These are phyloP conservation scores for Chamaecyparis obtusa DNA, from an alignment of 75 land plant genomes.

Conservation along the genomic window DNA sequence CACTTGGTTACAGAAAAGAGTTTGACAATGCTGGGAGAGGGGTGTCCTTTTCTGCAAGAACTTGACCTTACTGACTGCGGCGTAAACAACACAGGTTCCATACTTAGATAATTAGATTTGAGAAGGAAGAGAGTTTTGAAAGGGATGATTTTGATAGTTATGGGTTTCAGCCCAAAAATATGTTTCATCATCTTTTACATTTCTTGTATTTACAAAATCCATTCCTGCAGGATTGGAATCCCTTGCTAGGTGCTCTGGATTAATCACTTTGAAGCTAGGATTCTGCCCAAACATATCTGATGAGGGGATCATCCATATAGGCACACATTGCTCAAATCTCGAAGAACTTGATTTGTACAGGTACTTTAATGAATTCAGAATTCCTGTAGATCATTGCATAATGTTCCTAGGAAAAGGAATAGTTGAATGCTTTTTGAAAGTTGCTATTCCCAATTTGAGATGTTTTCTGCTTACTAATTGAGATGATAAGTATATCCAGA, in stretches of 20 bases:
- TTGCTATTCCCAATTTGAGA: background rate
- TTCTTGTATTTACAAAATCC: slow-evolving; percentile 13
- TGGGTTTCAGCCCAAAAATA: background rate
- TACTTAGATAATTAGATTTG: background rate
- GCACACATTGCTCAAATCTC: slow-evolving; percentile 51
- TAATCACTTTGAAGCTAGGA: slow-evolving; percentile 69
- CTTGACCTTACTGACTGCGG: slow-evolving; percentile 87
- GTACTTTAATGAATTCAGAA: slow-evolving; percentile 20
- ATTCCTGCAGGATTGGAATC: slow-evolving; percentile 66
- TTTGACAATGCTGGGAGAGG: slow-evolving; percentile 56
- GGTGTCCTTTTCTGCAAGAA: slow-evolving; percentile 70
- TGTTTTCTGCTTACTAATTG: background rate
- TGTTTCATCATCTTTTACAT: background rate
- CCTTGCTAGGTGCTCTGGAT: slow-evolving; percentile 59
- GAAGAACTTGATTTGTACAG: slow-evolving; percentile 90
- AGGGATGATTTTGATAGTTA: background rate
- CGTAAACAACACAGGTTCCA: slow-evolving; percentile 73
- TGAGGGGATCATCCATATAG: slow-evolving; percentile 65
- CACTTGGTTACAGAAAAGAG: slow-evolving; percentile 55
- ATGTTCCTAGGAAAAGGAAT: background rate
- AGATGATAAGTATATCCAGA: slow-evolving; percentile 35
- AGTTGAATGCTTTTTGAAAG: background rate
- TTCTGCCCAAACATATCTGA: slow-evolving; percentile 67
- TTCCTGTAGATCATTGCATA: background rate
- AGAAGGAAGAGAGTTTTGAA: background rate